These are phyloP conservation scores for Fraxinus velutina DNA, from an alignment of 305 asterid species.

Conservation along the genomic window DNA sequence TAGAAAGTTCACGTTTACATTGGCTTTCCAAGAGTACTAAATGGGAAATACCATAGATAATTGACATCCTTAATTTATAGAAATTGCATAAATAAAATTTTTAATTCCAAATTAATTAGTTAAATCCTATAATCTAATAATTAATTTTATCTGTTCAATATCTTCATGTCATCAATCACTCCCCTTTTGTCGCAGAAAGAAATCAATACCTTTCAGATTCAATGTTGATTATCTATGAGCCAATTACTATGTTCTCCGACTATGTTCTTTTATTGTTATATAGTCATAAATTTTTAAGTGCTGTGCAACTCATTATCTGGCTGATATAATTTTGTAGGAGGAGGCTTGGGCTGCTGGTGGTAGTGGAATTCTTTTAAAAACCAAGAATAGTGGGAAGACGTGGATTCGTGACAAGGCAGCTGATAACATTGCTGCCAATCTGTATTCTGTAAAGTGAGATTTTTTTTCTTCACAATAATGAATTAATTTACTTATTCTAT, in stretches of 20 bases:
- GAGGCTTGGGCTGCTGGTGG: constrained; percentile 99
- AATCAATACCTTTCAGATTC: background rate
- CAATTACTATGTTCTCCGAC: background rate
- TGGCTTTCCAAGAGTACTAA: background rate
- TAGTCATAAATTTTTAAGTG: background rate
- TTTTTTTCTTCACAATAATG: background rate
- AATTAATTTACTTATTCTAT: background rate
- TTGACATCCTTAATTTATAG: background rate
- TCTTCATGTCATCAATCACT: background rate
- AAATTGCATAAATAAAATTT: background rate
- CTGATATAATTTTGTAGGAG: constrained; percentile 43
- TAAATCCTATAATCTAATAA: background rate
- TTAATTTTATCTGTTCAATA: background rate
- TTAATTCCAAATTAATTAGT: background rate
- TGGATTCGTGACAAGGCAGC: constrained; percentile 93
- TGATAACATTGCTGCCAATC: constrained; percentile 83
- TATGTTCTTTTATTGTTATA: background rate
- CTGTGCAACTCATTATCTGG: constrained; percentile 1
- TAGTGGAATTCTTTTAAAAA: constrained; percentile 82
- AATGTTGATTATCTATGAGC: background rate
- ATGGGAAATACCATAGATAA: background rate
- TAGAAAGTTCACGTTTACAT: background rate
- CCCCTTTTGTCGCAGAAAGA: background rate
- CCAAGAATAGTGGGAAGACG: constrained; percentile 80
- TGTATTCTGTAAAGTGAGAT: constrained; percentile 75